Conservation (phyloP, 2,329 filamentous ascomycete species). For the Botrytis deweyae region DNA sequence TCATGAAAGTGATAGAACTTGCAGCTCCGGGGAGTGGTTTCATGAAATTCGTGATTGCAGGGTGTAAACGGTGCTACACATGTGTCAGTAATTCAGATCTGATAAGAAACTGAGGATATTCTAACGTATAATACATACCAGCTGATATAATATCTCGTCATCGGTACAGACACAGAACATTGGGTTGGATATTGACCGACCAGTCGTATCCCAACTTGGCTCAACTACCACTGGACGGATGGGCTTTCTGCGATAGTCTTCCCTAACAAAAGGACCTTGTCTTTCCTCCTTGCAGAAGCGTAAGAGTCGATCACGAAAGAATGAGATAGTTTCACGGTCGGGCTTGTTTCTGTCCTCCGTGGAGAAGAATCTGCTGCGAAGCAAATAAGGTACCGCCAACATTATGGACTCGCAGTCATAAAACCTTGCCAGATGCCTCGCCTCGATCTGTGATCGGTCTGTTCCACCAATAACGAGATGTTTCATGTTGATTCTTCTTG, state of each 20-base stretch:
- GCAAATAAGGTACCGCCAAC: background rate
- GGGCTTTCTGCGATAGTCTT: background rate
- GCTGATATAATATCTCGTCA: background rate
- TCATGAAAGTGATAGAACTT: background rate
- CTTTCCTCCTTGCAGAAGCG: background rate
- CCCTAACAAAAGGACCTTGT: background rate
- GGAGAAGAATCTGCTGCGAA: background rate
- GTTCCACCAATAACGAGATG: background rate
- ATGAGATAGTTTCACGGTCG: background rate
- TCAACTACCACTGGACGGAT: background rate
- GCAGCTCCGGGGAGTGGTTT: background rate
- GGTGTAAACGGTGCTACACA: background rate
- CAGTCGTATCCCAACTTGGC: background rate
- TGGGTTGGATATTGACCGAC: background rate
- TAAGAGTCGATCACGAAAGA: background rate
- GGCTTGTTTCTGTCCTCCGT: background rate
- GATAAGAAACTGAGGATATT: background rate
- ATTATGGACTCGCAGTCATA: slow-evolving; percentile 9
- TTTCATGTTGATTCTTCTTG: slow-evolving; percentile 6
- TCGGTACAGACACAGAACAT: background rate
- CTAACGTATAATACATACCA: background rate
- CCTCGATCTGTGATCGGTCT: accelerated
- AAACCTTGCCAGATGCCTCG: background rate
- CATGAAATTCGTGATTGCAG: background rate
- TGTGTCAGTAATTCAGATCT: background rate